phyloP scores from a whole-genome alignment of 2,329 filamentous ascomycete genomes.

The Exophiala alcalophila region DNA sequence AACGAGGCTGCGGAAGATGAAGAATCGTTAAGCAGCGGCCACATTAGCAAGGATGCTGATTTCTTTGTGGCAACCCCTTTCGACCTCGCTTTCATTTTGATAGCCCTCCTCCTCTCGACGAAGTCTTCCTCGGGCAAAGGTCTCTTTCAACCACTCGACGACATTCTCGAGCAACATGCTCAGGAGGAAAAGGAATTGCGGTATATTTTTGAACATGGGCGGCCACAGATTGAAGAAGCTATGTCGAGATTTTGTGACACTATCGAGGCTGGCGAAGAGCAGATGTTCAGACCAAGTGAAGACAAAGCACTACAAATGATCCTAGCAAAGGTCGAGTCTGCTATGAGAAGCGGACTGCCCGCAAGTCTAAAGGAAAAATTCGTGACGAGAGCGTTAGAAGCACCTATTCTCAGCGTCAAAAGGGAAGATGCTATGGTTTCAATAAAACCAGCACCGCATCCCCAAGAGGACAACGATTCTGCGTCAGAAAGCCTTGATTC shows the following conservation, averaged over 20 bases:
- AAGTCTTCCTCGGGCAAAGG: constrained; percentile 42
- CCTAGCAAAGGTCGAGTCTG: constrained; percentile 66
- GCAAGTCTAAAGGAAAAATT: constrained; percentile 82
- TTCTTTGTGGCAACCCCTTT: constrained; percentile 81
- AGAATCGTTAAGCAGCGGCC: constrained; percentile 39
- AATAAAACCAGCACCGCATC: constrained; percentile 32
- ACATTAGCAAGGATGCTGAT: constrained; percentile 65
- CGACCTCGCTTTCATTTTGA: constrained; percentile 78
- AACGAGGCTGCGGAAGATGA: constrained; percentile 6
- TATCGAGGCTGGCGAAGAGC: constrained; percentile 78
- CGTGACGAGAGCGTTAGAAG: constrained; percentile 70
- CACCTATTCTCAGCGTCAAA: constrained; percentile 68
- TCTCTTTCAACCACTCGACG: constrained; percentile 49
- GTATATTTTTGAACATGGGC: constrained; percentile 40
- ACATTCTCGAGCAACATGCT: constrained; percentile 47
- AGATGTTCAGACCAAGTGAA: constrained; percentile 76
- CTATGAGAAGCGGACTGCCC: constrained; percentile 66
- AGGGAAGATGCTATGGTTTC: constrained; percentile 49
- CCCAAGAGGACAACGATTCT: constrained; percentile 26
- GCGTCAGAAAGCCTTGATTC: constrained; percentile 25
- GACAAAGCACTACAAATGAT: constrained; percentile 66
- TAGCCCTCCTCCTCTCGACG: constrained; percentile 64
- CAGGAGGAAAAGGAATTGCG: constrained; percentile 42
- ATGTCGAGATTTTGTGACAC: constrained; percentile 74
- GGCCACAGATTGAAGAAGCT: constrained; percentile 57